Percentiles rank a stretch among this genome's conserved stretches.
These are phyloP conservation scores for Anacardium occidentale DNA, from an alignment of 345 rosid species.

Conservation along the genomic window DNA sequence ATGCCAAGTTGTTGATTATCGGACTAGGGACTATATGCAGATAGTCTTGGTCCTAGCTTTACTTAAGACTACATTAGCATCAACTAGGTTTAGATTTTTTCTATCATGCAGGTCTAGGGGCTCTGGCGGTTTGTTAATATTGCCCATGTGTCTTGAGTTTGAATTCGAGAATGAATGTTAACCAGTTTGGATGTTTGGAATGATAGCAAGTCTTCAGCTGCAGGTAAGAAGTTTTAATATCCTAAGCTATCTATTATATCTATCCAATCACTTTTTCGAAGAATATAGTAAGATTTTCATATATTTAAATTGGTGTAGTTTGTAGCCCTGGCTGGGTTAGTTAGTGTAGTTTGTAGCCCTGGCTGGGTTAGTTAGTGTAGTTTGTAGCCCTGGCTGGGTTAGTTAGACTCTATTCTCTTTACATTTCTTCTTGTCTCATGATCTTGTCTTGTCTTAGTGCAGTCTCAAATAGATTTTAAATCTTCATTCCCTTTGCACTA, in stretches of 20 bases:
- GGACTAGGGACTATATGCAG: slow-evolving; percentile 21
- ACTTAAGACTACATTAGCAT: slow-evolving; percentile 33
- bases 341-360: no score
- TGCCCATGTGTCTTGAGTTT: slow-evolving; percentile 23
- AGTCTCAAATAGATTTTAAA: slow-evolving; percentile 8
- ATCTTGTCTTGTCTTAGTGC: slow-evolving; percentile 3
- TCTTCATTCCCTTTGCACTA: slow-evolving; percentile 9
- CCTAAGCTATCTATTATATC: slow-evolving; percentile 13
- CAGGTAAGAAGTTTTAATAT: slow-evolving; percentile 40
- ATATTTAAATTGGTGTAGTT: not conserved
- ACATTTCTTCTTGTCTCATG: not conserved
- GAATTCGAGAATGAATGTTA: slow-evolving; percentile 27
- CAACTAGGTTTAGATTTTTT: slow-evolving; percentile 53
- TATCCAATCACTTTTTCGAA: not conserved
- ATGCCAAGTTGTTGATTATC: slow-evolving; percentile 9
- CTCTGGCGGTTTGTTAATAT: slow-evolving; percentile 26
- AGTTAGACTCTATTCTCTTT: slow-evolving; percentile 2
- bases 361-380: slow-evolving; percentile 8
- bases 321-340: slow-evolving; percentile 2
- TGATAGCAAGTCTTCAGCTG: slow-evolving; percentile 30
- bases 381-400: slow-evolving; percentile 14
- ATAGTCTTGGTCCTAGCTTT: slow-evolving; percentile 20
- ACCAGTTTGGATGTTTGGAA: slow-evolving; percentile 36
- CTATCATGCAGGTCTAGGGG: slow-evolving; percentile 62
- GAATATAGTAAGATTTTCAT: slow-evolving; percentile 2